These are phyloP conservation scores for Ambrosiella cleistominuta DNA, from an alignment of 2,329 filamentous ascomycete species.

Conservation along the genomic window DNA sequence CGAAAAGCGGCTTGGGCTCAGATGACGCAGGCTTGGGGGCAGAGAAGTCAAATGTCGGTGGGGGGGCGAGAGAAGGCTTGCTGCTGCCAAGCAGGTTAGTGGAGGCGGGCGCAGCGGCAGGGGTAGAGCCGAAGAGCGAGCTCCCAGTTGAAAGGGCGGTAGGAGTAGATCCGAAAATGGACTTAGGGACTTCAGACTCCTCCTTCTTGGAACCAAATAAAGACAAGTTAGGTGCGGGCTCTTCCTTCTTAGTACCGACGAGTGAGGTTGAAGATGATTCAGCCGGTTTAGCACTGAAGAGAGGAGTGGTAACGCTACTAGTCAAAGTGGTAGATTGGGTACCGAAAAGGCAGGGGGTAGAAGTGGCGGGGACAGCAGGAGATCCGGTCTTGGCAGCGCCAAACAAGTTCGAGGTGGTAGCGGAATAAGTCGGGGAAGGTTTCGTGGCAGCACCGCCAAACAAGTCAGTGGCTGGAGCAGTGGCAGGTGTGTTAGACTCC, in stretches of 20 bases:
- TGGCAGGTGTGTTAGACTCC: conserved; percentile 17
- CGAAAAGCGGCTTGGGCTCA: conserved; percentile 22
- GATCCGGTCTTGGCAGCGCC: conserved; percentile 16
- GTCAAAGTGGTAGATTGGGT: conserved; percentile 19
- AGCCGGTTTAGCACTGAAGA: conserved; percentile 19
- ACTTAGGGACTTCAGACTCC: conserved; percentile 10
- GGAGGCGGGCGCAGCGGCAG: conserved; percentile 2
- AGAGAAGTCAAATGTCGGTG: conserved; percentile 8
- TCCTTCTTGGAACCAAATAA: conserved; percentile 14
- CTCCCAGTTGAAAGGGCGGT: conserved; percentile 3
- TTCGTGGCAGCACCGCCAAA: conserved; percentile 19
- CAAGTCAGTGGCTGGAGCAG: conserved; percentile 17
- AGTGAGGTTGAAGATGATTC: conserved; percentile 15
- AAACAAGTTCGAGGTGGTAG: conserved; percentile 9
- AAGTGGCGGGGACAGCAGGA: conserved; percentile 15
- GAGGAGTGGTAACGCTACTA: conserved; percentile 12
- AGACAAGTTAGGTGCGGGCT: conserved; percentile 13
- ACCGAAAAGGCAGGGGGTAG: conserved; percentile 23
- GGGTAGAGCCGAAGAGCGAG: conserved; percentile 12
- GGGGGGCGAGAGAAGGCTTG: conserved; percentile 9
- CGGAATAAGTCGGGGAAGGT: not conserved
- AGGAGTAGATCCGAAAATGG: conserved; percentile 7
- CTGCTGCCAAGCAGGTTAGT: conserved; percentile 19
- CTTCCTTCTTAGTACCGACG: conserved; percentile 5
- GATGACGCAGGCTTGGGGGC: conserved; percentile 5